A percentile compares a stretch with the other conserved stretches of the same genome.
Conservation (phyloP, 2,329 filamentous ascomycete genomes). For the Hypoxylon sp. region DNA sequence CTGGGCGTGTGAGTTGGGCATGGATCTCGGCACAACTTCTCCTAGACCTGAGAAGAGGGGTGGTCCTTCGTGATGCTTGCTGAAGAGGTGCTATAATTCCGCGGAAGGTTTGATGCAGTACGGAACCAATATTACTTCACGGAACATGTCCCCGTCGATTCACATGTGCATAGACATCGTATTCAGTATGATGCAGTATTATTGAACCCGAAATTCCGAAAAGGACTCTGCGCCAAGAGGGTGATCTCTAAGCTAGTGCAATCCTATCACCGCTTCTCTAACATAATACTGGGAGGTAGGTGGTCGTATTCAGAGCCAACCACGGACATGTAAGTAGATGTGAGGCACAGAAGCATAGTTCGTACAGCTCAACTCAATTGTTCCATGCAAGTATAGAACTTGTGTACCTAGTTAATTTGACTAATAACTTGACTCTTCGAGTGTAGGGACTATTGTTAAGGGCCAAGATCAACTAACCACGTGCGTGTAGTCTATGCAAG, state of each 20-base stretch:
- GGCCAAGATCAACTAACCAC: background rate
- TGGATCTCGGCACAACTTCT: background rate
- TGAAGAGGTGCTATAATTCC: background rate
- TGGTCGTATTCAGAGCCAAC: background rate
- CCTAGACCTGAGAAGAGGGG: background rate
- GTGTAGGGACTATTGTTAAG: background rate
- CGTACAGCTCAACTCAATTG: background rate
- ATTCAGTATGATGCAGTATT: background rate
- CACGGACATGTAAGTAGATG: background rate
- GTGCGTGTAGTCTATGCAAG: slow-evolving; percentile 15
- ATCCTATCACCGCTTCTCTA: background rate
- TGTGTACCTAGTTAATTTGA: background rate
- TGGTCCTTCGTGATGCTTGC: background rate
- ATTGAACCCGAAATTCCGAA: background rate
- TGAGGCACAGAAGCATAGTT: background rate
- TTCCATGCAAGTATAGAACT: background rate
- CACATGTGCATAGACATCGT: background rate
- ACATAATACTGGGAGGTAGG: background rate
- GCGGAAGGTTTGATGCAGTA: background rate
- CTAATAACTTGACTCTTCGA: background rate
- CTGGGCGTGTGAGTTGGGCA: background rate
- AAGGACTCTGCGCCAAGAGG: background rate
- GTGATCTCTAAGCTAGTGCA: background rate
- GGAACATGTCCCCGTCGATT: background rate
- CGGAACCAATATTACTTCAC: background rate